These are phyloP conservation scores for Cercospora zeina DNA, from an alignment of 2,329 filamentous ascomycete genomes.

Conservation along the genomic window DNA sequence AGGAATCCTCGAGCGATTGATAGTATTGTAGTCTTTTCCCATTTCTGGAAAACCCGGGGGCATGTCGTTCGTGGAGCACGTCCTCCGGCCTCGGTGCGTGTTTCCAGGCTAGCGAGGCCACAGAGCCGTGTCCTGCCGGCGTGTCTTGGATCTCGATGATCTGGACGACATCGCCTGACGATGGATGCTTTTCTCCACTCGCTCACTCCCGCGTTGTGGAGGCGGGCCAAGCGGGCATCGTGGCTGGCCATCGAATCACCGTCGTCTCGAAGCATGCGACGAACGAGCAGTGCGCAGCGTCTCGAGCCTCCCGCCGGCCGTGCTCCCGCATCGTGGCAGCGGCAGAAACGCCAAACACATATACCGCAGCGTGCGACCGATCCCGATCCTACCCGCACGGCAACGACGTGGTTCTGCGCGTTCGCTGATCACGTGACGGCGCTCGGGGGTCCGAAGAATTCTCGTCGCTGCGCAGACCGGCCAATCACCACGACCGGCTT, in stretches of 20 bases:
- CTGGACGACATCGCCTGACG: constrained; percentile 1
- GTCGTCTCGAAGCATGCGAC: not conserved
- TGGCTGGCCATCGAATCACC: not conserved
- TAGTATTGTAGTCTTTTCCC: not conserved
- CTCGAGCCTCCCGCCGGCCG: not conserved
- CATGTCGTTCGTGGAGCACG: not conserved
- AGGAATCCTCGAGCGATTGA: not conserved
- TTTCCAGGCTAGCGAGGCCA: not conserved
- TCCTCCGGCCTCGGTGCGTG: not conserved
- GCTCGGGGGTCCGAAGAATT: constrained; percentile 5
- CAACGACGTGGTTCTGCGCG: not conserved
- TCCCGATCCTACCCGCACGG: not conserved
- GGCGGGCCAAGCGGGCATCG: not conserved
- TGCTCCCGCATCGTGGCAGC: not conserved
- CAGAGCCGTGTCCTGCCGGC: constrained; percentile 4
- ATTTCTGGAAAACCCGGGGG: not conserved
- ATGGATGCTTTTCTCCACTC: constrained; percentile 1
- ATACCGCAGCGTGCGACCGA: constrained; percentile 4
- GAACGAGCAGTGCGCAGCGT: not conserved
- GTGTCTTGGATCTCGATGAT: constrained; percentile 3
- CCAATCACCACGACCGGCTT: constrained; percentile 14
- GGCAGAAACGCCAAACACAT: not conserved
- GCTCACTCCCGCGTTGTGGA: not conserved
- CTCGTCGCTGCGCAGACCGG: constrained; percentile 3
- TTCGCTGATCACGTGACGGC: not conserved